Conservation (phyloP, 106 monocot species). For the Agapanthus africanus region DNA sequence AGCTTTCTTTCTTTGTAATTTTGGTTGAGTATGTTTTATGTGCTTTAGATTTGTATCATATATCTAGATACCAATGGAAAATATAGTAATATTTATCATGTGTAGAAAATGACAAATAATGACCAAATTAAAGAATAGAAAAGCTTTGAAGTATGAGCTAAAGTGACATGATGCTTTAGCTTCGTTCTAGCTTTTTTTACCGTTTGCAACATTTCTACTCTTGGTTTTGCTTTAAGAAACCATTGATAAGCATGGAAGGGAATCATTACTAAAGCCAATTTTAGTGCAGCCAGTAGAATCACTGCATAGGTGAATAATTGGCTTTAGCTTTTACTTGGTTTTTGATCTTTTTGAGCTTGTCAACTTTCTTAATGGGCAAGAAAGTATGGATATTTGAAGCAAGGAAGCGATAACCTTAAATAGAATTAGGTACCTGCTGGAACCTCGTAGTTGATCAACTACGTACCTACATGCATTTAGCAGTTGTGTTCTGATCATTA, state of each 20-base stretch:
- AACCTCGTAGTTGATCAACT: too few relatives aligned
- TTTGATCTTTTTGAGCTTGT: too few relatives aligned
- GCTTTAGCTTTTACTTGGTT: neutral
- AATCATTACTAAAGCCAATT: neutral
- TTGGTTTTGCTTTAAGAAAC: neutral
- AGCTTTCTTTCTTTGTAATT: neutral
- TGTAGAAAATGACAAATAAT: neutral
- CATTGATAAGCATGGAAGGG: neutral
- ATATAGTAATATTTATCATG: too few relatives aligned
- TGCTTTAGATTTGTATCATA: slow-evolving; percentile 10
- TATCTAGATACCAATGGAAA: too few relatives aligned
- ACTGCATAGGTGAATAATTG: neutral
- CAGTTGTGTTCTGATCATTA: too few relatives aligned
- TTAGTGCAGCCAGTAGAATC: neutral
- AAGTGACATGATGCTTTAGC: neutral
- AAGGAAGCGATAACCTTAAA: too few relatives aligned
- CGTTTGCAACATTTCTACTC: neutral
- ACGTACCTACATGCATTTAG: too few relatives aligned
- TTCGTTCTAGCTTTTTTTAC: neutral
- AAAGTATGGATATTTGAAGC: too few relatives aligned
- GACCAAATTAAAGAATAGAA: neutral
- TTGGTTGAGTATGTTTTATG: neutral
- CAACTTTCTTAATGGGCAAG: neutral
- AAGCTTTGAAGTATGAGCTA: neutral
- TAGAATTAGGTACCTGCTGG: too few relatives aligned